Evolutionary conservation across 805 yeast genomes (phyloP), one percentile per base, ranked within the genome.

Genomic region (Ogataea thermomethanolica): DNA sequence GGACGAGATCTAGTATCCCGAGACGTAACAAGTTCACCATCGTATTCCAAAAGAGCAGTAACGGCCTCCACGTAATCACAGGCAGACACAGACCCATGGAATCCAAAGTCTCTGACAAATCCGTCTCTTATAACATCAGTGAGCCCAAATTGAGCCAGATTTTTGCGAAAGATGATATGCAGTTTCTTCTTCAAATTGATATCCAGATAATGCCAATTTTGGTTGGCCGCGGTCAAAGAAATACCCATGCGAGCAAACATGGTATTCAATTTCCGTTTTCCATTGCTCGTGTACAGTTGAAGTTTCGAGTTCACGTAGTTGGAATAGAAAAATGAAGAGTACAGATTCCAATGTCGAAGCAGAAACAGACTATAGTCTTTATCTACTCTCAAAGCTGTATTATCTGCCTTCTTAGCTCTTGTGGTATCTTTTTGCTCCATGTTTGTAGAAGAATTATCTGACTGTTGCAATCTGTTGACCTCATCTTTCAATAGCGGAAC

Each of bases 191-290:
- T 95, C 37, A 91, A 69, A 8, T 74, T 72, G 27, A 85, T 76
- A 57, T 88, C 93, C 81, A 91, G 78, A 59, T 91, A 95, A 20
- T 83, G 71, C 98, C 98, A 93, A 41, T 80, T 80, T 60, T 93
- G 96, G 54, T 81, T 84, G 0, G 98, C 93, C n/a, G 83, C 81
- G 5, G 79, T 82, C 34, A 93, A 68, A 0, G 96, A 82, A 5
- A 93, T 83, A 7, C 99, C 99, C 96, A 95, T 93, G 52, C 84
- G 78, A 1, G 99, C 99, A 66, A 93, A 87, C 76, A 93, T 73
- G 53, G 89, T 88, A 58, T 90, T 95, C 36, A 93, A 67, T 49
- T 80, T 76, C 56, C 86, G 88, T 49, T 82, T 76, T 5, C 99
- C 99, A 43, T 84, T 90, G 55, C 87, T 96, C 24, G 90, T 83